Evolutionary conservation across 345 rosid species (phyloP), one percentile per base, ranked within the genome.

Genomic region (Rhizophora mangle): DNA sequence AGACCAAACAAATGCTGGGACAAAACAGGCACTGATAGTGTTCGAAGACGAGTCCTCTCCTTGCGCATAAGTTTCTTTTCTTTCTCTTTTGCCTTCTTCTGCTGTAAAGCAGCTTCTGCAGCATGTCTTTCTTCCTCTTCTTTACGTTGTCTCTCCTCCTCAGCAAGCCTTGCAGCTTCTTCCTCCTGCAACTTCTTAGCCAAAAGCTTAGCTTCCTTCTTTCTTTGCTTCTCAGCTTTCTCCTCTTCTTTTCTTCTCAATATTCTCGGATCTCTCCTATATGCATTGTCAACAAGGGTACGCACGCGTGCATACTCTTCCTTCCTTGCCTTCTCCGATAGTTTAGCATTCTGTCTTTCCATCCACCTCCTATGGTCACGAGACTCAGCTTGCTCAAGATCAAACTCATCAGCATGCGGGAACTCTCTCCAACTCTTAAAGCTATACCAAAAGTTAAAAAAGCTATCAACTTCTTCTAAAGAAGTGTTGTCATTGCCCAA

Each of bases 351-450:
- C 85, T 96, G 98, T 85, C 96, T 90, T 85, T 96, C 99, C 97
- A 96, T 92, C 99, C 99, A 96, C 77, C 99, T 92, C 80, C 74
- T 90, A 60, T 96, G 98, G 60, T 96, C 98, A 71, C 99, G 98
- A 54, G 96, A 90, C 74, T 96, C 99, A 0, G 99, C 95, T 76
- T 92, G 85, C 61, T 96, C 99, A 37, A 96, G 82, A 79, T 96
- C 98, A 83, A 84, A 90, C 83, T 96, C 99, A 72, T 92, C 98
- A 16, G 88, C 85, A 79, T 90, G 97, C 11, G 99, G 98, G 80
- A 96, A 96, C 72, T 96, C 99, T 58, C 99, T 90, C 99, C 99
- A 96, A 78, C 99, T 96, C 82, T 81, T 96, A 77, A 90, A 96
- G 78, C 49, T 63, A 72, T 92, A 92, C 99, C 99, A 96, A 69